These are phyloP conservation scores for Skeletonema tropicum DNA, from an alignment of 108 stramenopile species.

Conservation along the genomic window DNA sequence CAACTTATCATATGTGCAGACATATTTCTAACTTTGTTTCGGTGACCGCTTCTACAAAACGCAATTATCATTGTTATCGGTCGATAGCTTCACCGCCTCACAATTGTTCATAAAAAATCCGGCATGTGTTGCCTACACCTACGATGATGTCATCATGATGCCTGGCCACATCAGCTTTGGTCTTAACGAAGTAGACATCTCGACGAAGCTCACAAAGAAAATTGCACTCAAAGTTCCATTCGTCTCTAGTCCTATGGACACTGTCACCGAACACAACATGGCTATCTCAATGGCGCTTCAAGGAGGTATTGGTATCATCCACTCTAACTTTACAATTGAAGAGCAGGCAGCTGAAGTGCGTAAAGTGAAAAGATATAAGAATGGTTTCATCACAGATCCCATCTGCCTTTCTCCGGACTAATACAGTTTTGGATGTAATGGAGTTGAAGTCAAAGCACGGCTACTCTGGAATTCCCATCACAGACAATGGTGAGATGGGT, in stretches of 20 bases:
- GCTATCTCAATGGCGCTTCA: slow-evolving; percentile 99
- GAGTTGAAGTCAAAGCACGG: slow-evolving; percentile 80
- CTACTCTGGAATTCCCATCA: slow-evolving; percentile 98
- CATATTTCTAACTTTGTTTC: not conserved
- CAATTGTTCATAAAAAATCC: slow-evolving; percentile 83
- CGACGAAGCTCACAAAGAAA: slow-evolving; percentile 88
- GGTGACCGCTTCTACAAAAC: not conserved
- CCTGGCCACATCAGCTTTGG: slow-evolving; percentile 96
- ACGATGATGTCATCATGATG: slow-evolving; percentile 99
- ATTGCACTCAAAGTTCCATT: slow-evolving; percentile 94
- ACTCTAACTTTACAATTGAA: slow-evolving; percentile 95
- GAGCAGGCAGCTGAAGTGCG: slow-evolving; percentile 93
- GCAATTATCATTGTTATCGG: not conserved
- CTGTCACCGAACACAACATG: slow-evolving; percentile 96
- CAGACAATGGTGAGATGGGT: slow-evolving; percentile 96
- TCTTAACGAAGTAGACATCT: slow-evolving; percentile 93
- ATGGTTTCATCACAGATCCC: slow-evolving; percentile 99
- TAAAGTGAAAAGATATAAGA: slow-evolving; percentile 98
- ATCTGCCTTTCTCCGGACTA: slow-evolving; percentile 91
- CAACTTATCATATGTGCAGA: not conserved
- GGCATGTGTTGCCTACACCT: slow-evolving; percentile 93
- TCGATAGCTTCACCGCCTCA: slow-evolving; percentile 71
- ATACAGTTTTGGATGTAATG: slow-evolving; percentile 91
- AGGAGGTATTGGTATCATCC: slow-evolving; percentile 99
- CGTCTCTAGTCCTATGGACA: slow-evolving; percentile 99